A percentile compares a stretch with the other conserved stretches of the same genome.
These are phyloP conservation scores for Aschersonia sp. DNA, from an alignment of 2,329 filamentous ascomycete species.

Conservation along the genomic window DNA sequence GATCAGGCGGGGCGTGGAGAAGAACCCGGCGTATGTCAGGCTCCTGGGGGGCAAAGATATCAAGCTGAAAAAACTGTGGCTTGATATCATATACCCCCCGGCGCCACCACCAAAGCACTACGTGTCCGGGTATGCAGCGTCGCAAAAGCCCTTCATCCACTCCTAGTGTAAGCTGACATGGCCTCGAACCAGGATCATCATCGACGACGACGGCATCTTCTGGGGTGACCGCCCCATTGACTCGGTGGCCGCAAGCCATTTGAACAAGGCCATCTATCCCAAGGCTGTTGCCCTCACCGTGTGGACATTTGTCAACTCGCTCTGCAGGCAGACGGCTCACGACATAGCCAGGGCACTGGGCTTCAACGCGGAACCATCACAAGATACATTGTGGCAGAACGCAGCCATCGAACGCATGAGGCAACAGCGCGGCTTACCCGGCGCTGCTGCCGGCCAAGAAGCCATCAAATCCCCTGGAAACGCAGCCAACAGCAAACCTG, in stretches of 20 bases:
- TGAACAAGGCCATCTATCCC: conserved; percentile 38
- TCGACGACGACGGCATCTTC: conserved; percentile 32
- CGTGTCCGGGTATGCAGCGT: conserved; percentile 36
- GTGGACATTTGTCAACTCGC: conserved; percentile 35
- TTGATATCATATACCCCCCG: conserved; percentile 46
- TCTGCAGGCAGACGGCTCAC: conserved; percentile 28
- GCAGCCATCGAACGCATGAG: conserved; percentile 14
- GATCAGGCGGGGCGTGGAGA: conserved; percentile 22
- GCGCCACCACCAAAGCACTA: conserved; percentile 44
- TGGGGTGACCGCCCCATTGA: conserved; percentile 35
- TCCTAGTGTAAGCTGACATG: too few species aligned
- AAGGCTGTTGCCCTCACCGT: conserved; percentile 32
- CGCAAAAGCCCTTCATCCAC: too few species aligned
- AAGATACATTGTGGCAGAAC: conserved; percentile 17
- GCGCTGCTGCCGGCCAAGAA: conserved; percentile 8
- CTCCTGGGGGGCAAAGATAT: conserved; percentile 31
- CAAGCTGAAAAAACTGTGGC: conserved; percentile 37
- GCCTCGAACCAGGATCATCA: conserved; percentile 24
- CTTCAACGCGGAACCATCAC: conserved; percentile 13
- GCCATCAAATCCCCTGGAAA: conserved; percentile 10
- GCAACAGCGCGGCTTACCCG: conserved; percentile 9
- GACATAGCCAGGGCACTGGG: conserved; percentile 32
- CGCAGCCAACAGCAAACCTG: conserved; percentile 9
- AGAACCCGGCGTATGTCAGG: conserved; percentile 24
- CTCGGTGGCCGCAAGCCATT: conserved; percentile 25